Percentiles rank a stretch among this genome's conserved stretches.
These are phyloP conservation scores for Bipolaris bicolor DNA, from an alignment of 2,329 filamentous ascomycete species.

Conservation along the genomic window DNA sequence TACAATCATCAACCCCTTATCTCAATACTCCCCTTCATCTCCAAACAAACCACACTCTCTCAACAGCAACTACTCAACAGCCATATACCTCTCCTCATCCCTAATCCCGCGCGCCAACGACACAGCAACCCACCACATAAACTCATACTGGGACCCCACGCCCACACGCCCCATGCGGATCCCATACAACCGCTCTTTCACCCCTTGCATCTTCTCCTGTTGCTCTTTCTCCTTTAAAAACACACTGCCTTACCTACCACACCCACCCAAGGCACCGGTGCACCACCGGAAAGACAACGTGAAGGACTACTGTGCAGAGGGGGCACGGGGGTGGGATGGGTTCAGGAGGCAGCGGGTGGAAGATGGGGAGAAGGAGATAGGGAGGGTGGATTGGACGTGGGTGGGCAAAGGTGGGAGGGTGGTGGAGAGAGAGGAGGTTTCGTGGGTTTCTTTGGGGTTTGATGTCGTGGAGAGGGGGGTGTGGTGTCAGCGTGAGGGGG, in stretches of 20 bases:
- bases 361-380: background rate
- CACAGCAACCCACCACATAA: background rate
- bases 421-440: background rate
- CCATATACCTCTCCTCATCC: background rate
- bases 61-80: background rate
- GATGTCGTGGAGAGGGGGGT: background rate
- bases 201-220: background rate
- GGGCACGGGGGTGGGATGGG: background rate
- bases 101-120: background rate
- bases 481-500: background rate
- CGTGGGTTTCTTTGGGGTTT: no score
- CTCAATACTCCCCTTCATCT: background rate
- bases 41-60: background rate
- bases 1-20: no score
- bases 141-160: background rate
- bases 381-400: slow-evolving; percentile 4
- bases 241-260: background rate
- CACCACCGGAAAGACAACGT: slow-evolving; percentile 8
- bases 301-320: background rate
- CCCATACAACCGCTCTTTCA: background rate
- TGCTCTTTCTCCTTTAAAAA: no score
- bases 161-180: background rate
- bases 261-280: background rate
- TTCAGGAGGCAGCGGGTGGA: background rate
- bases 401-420: background rate